A percentile compares a stretch with the other conserved stretches of the same genome.
Evolutionary conservation across 1,139 yeast species (phyloP).

Genomic region (Lodderomyces pseudojiufengensis): DNA sequence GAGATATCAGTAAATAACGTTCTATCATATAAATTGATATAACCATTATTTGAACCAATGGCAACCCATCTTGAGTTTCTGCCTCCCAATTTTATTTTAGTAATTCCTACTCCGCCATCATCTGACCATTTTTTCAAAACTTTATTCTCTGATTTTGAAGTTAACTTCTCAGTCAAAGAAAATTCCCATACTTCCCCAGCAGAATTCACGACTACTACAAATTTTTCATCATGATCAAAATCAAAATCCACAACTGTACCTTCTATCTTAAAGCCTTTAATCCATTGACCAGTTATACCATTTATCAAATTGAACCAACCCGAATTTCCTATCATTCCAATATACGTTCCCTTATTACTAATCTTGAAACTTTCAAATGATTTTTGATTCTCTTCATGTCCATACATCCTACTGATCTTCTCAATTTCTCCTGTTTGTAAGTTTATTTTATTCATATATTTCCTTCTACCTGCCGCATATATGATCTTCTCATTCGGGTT

Average conservation of each 20-base stretch:
- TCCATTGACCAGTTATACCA: constrained; percentile 78
- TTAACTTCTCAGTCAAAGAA: constrained; percentile 36
- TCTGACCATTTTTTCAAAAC: constrained; percentile 77
- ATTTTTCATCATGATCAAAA: constrained; percentile 54
- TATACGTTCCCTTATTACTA: constrained; percentile 63
- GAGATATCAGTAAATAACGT: constrained; percentile 16
- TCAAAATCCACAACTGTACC: constrained; percentile 80
- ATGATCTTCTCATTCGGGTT: constrained; percentile 39
- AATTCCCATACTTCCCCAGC: constrained; percentile 95
- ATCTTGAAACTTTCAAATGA: constrained; percentile 84
- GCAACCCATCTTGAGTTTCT: constrained; percentile 78
- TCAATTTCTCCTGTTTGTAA: constrained; percentile 71
- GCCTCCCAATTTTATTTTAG: constrained; percentile 80
- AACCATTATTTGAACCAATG: constrained; percentile 83
- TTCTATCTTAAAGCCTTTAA: constrained; percentile 82
- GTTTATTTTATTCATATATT: constrained; percentile 91
- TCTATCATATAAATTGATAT: constrained; percentile 83
- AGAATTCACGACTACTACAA: constrained; percentile 61
- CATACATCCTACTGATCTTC: constrained; percentile 84
- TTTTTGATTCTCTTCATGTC: constrained; percentile 79
- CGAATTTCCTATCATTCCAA: constrained; percentile 76
- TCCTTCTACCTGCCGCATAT: constrained; percentile 87
- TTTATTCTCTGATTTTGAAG: constrained; percentile 20
- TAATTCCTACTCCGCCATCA: constrained; percentile 80
- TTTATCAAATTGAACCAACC: constrained; percentile 89